Conservation (phyloP, 2,329 filamentous ascomycete species). For the Trichophyton mentagrophytes region DNA sequence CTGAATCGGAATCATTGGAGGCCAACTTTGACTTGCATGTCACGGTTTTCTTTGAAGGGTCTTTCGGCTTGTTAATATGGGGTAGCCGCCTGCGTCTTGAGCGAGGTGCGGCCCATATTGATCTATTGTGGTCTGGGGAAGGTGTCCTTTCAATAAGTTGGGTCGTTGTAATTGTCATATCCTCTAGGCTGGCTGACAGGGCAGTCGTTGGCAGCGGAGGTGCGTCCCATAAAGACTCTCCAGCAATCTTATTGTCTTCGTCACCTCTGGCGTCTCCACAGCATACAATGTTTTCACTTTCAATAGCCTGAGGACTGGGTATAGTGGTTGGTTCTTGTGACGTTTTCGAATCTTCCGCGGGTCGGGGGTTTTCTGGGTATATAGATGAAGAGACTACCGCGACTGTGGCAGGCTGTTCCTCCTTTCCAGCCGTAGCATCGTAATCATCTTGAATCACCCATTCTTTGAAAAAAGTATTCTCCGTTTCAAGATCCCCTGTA, state of each 20-base stretch:
- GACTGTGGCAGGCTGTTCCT: neutral
- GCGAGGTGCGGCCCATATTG: slow-evolving; percentile 27
- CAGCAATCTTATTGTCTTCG: neutral
- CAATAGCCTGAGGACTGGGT: neutral
- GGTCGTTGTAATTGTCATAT: neutral
- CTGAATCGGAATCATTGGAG: slow-evolving; percentile 23
- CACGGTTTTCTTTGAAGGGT: slow-evolving; percentile 5
- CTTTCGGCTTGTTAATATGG: neutral
- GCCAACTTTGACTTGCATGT: neutral
- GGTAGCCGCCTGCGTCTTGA: slow-evolving; percentile 16
- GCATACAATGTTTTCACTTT: no score
- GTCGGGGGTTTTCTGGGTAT: neutral
- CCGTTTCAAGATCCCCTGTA: neutral
- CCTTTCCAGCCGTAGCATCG: neutral
- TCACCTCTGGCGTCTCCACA: neutral
- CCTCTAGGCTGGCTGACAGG: neutral
- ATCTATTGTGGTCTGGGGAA: slow-evolving; percentile 26
- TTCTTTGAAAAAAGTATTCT: neutral
- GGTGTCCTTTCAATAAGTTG: slow-evolving; percentile 11
- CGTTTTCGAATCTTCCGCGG: neutral
- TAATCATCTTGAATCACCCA: neutral
- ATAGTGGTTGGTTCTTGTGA: neutral
- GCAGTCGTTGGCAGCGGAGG: slow-evolving; percentile 12
- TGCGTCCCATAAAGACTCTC: slow-evolving; percentile 21
- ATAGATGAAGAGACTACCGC: neutral